phyloP scores from a whole-genome alignment of 805 yeast species.

The Lipomyces yamadae region DNA sequence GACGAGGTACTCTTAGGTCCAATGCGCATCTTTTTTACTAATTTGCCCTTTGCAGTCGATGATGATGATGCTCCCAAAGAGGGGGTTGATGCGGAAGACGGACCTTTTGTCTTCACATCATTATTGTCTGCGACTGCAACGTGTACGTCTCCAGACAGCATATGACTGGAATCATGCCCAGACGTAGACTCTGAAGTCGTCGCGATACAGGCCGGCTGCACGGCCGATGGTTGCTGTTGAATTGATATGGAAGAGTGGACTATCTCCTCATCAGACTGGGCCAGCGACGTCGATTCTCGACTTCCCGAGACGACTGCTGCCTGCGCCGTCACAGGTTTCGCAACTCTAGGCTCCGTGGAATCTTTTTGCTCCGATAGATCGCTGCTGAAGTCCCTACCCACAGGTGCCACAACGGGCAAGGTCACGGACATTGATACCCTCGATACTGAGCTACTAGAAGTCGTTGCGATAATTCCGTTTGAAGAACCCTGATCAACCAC shows the following conservation, averaged over 20 bases:
- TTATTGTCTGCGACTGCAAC: neutral
- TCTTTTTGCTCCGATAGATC: neutral
- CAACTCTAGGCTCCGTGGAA: neutral
- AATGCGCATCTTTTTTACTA: conserved; percentile 1
- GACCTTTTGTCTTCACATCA: neutral
- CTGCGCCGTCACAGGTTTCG: neutral
- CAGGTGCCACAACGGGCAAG: neutral
- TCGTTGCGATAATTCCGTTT: neutral
- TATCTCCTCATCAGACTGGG: neutral
- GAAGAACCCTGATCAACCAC: neutral
- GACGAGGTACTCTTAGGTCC: conserved; percentile 6
- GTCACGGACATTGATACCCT: neutral
- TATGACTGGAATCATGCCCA: neutral
- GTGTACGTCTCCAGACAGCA: neutral
- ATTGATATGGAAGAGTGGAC: neutral
- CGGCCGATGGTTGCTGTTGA: neutral
- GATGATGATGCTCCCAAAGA: neutral
- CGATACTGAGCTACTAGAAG: neutral
- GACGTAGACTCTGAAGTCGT: neutral
- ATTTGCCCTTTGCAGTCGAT: neutral
- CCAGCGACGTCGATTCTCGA: neutral
- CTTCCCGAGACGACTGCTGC: neutral
- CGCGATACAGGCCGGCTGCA: neutral
- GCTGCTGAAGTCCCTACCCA: neutral
- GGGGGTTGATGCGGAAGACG: neutral